phyloP scores from a whole-genome alignment of 2,329 filamentous ascomycete species.

The Colletotrichum spinosum region DNA sequence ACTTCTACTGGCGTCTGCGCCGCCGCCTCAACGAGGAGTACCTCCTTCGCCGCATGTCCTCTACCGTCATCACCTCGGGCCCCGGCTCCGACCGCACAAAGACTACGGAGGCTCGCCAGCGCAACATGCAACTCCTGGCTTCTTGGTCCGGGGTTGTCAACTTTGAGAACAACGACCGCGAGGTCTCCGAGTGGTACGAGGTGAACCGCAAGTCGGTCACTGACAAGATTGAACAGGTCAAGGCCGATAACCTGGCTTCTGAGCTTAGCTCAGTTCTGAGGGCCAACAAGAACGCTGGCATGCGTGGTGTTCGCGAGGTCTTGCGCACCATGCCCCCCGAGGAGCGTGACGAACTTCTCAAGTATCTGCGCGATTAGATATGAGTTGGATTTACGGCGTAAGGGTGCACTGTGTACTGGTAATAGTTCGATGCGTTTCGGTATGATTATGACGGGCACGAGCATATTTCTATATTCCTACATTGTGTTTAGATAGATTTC shows the following conservation, averaged over 20 bases:
- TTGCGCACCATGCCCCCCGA: constrained; percentile 87
- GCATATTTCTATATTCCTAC: constrained; percentile 29
- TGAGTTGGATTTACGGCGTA: constrained; percentile 8
- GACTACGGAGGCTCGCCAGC: constrained; percentile 67
- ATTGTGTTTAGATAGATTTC: constrained; percentile 32
- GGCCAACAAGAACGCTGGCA: constrained; percentile 71
- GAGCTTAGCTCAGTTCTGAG: constrained; percentile 60
- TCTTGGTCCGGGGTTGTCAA: constrained; percentile 85
- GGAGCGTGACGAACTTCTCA: constrained; percentile 87
- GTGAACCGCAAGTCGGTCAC: constrained; percentile 87
- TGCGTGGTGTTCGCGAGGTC: constrained; percentile 89
- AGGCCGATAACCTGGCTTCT: constrained; percentile 73
- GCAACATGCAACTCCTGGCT: constrained; percentile 80
- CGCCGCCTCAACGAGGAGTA: constrained; percentile 97
- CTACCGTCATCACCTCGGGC: constrained; percentile 51
- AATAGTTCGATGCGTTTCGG: constrained; percentile 21
- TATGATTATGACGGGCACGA: constrained; percentile 37
- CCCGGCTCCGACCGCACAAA: constrained; percentile 52
- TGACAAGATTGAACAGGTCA: constrained; percentile 86
- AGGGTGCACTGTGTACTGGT: constrained; percentile 15
- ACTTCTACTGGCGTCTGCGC: constrained; percentile 99
- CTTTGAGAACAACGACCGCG: constrained; percentile 83
- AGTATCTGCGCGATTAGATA: constrained; percentile 61
- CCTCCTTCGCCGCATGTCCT: constrained; percentile 88
- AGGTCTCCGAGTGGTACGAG: constrained; percentile 95